Evolutionary conservation across 108 stramenopile genomes (phyloP).

Genomic region (Nitzschia palea): DNA sequence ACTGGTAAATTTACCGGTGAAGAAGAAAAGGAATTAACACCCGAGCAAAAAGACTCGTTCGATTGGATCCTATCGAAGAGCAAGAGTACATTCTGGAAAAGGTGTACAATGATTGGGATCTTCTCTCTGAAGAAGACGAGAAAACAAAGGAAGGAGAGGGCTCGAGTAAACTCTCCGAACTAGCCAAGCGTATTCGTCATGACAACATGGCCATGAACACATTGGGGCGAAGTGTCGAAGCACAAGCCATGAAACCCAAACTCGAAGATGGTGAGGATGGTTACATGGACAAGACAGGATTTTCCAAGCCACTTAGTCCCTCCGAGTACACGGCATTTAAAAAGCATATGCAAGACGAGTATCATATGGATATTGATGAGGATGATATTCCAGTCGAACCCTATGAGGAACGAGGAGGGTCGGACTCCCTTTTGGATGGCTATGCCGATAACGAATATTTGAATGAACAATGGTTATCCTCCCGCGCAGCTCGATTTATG

Average conservation of each 20-base stretch:
- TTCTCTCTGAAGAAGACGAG: slow-evolving; percentile 18
- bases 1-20: slow-evolving; percentile 81
- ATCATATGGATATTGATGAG: slow-evolving; percentile 47
- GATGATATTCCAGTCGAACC: slow-evolving; percentile 56
- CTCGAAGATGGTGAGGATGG: slow-evolving; percentile 40
- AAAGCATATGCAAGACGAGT: slow-evolving; percentile 51
- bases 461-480: slow-evolving; percentile 57
- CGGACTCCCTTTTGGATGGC: slow-evolving; percentile 23
- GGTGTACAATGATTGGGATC: slow-evolving; percentile 38
- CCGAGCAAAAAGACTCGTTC: slow-evolving; percentile 47
- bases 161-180: slow-evolving; percentile 26
- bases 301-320: slow-evolving; percentile 50
- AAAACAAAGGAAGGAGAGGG: no score
- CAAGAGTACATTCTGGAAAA: slow-evolving; percentile 37
- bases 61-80: slow-evolving; percentile 54
- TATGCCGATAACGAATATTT: slow-evolving; percentile 50
- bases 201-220: slow-evolving; percentile 68
- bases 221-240: slow-evolving; percentile 62
- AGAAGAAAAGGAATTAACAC: slow-evolving; percentile 55
- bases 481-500: slow-evolving; percentile 42
- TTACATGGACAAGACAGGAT: slow-evolving; percentile 29
- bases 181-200: slow-evolving; percentile 64
- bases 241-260: slow-evolving; percentile 24
- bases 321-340: slow-evolving; percentile 62
- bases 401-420: slow-evolving; percentile 1